Percentiles rank a stretch among this genome's conserved stretches.
phyloP scores from a whole-genome alignment of 257 asterid genomes.

The Rhazya stricta region DNA sequence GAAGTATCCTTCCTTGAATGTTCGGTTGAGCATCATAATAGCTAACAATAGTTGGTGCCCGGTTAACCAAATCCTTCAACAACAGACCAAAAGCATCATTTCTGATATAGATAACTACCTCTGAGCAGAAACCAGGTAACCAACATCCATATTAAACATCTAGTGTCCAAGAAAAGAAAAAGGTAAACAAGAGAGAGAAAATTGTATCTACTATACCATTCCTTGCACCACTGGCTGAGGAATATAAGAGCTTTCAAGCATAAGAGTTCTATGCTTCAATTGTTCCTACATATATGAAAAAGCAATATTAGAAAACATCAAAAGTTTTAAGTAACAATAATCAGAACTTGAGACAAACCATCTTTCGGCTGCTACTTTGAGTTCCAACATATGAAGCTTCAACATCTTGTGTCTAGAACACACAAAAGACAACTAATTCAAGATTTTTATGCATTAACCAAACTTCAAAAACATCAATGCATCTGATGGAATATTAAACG shows the following conservation, averaged over 20 bases:
- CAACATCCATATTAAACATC: neutral
- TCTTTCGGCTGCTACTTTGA: neutral
- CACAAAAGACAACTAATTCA: neutral
- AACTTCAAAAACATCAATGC: neutral
- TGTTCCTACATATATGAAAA: neutral
- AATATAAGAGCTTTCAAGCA: neutral
- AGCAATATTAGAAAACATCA: neutral
- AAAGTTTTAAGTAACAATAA: neutral
- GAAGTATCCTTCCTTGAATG: neutral
- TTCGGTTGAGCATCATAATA: neutral
- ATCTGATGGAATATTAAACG: neutral
- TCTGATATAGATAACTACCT: neutral
- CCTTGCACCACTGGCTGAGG: neutral
- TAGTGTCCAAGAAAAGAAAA: neutral
- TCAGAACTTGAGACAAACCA: constrained; percentile 3
- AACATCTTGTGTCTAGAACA: neutral
- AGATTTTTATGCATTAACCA: neutral
- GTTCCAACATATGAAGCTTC: neutral
- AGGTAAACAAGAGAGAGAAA: too few species aligned
- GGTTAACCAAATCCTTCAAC: neutral
- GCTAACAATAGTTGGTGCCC: neutral
- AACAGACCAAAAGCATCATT: neutral
- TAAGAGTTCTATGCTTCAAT: neutral
- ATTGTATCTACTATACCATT: neutral
- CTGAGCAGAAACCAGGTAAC: neutral